Conservation (phyloP, 2,329 filamentous ascomycete species). For the Podosphaera leucotricha region DNA sequence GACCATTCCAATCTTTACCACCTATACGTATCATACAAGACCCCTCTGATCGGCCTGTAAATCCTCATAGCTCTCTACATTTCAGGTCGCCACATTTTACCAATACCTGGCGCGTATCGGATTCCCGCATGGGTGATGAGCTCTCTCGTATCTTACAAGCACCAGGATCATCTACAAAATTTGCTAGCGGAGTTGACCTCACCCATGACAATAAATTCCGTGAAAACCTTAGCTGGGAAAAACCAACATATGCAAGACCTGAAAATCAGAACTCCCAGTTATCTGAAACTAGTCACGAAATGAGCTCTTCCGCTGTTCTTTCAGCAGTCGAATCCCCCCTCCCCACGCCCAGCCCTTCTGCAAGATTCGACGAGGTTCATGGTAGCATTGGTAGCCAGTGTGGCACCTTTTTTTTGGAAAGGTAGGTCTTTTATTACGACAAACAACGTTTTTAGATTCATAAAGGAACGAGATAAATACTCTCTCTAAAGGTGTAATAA, state of each 20-base stretch:
- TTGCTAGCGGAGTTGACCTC: conserved; percentile 25
- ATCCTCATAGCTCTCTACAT: conserved; percentile 10
- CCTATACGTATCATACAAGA: conserved; percentile 22
- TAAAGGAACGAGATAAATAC: neutral
- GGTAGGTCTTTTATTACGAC: conserved; percentile 9
- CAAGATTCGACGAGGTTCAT: conserved; percentile 17
- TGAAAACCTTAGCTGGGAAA: conserved; percentile 22
- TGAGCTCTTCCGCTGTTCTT: conserved; percentile 18
- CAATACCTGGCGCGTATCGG: conserved; percentile 32
- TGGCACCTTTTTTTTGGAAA: conserved; percentile 14
- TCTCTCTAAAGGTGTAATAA: neutral
- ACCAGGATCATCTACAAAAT: conserved; percentile 30
- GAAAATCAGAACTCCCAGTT: conserved; percentile 19
- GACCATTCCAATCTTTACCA: conserved; percentile 13
- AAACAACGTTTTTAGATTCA: neutral
- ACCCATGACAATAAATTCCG: conserved; percentile 37
- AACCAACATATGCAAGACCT: conserved; percentile 25
- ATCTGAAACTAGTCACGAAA: conserved; percentile 11
- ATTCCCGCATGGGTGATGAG: conserved; percentile 30
- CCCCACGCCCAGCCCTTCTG: conserved; percentile 9
- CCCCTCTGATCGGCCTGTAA: conserved; percentile 15
- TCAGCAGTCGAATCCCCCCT: conserved; percentile 22
- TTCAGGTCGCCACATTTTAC: conserved; percentile 18
- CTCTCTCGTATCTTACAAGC: conserved; percentile 40
- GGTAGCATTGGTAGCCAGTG: conserved; percentile 13